These are phyloP conservation scores for Nadsonia starkeyi-henricii DNA, from an alignment of 1,139 yeast genomes.

Conservation along the genomic window DNA sequence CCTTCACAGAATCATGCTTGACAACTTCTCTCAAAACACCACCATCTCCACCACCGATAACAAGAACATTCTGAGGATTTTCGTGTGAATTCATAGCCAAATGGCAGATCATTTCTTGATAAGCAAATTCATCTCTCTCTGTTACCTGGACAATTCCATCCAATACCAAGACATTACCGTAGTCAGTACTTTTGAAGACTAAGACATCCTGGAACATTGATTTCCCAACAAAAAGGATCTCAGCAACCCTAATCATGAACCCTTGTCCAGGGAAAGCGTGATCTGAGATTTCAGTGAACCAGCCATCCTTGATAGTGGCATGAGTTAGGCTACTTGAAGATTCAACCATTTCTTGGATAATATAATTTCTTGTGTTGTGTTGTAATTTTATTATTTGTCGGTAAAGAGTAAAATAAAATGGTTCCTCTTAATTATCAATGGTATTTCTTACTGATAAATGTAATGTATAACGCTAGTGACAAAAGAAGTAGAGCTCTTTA, in stretches of 20 bases:
- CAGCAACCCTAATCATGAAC: slow-evolving; percentile 69
- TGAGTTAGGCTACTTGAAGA: not conserved
- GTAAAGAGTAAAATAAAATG: no score
- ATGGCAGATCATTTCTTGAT: slow-evolving; percentile 92
- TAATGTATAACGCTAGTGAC: no score
- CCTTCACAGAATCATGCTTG: slow-evolving; percentile 70
- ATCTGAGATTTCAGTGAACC: slow-evolving; percentile 82
- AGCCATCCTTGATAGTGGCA: slow-evolving; percentile 41
- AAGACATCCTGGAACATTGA: slow-evolving; percentile 82
- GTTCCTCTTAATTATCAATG: no score
- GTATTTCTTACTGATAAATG: no score
- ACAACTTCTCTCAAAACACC: slow-evolving; percentile 89
- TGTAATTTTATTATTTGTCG: no score
- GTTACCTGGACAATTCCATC: slow-evolving; percentile 89
- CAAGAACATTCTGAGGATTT: slow-evolving; percentile 76
- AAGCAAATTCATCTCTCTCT: slow-evolving; percentile 87
- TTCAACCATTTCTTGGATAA: no score
- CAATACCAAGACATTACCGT: slow-evolving; percentile 82
- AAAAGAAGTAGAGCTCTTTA: no score
- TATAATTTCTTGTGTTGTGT: no score
- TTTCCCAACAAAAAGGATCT: slow-evolving; percentile 64
- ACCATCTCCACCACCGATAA: slow-evolving; percentile 95
- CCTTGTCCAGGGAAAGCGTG: slow-evolving; percentile 95
- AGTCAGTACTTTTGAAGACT: slow-evolving; percentile 74
- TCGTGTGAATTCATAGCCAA: slow-evolving; percentile 83